phyloP scores from a whole-genome alignment of 2,329 filamentous ascomycete genomes.

The Claviceps pusilla region DNA sequence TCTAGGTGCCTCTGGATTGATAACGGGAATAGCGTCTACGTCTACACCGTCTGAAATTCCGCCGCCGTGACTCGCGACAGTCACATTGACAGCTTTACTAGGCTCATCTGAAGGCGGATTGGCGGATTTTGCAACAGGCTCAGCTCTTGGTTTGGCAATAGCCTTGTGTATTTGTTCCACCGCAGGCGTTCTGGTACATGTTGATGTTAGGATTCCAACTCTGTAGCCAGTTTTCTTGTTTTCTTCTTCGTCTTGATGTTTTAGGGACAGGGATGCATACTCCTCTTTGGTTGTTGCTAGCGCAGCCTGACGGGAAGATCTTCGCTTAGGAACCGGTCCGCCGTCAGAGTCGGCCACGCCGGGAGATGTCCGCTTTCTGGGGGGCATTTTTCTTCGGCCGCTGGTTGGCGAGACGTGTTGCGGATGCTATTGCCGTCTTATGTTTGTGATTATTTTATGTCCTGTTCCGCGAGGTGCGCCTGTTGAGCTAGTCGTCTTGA shows the following conservation, averaged over 20 bases:
- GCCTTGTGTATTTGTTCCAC: background rate
- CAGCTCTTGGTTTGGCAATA: background rate
- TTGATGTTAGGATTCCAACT: background rate
- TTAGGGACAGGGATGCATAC: background rate
- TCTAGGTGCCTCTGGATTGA: conserved; percentile 23
- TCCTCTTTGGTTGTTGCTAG: background rate
- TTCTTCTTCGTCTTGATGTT: background rate
- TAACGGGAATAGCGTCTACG: conserved; percentile 19
- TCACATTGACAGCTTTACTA: background rate
- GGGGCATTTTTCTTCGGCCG: background rate
- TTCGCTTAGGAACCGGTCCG: conserved; percentile 13
- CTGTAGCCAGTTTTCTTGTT: background rate
- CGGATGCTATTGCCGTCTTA: background rate
- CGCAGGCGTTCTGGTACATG: background rate
- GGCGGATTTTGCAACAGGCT: background rate
- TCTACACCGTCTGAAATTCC: conserved; percentile 6
- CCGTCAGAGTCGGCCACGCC: conserved; percentile 3
- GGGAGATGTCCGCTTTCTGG: conserved; percentile 1
- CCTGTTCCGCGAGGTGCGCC: background rate
- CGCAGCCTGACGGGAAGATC: conserved; percentile 14
- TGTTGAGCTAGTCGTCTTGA: background rate
- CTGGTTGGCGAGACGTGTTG: background rate
- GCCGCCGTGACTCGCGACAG: background rate
- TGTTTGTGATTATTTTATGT: background rate
- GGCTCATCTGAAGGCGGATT: background rate